phyloP scores from a whole-genome alignment of 2,329 filamentous ascomycete genomes.

The Myriosclerotinia curreyana region DNA sequence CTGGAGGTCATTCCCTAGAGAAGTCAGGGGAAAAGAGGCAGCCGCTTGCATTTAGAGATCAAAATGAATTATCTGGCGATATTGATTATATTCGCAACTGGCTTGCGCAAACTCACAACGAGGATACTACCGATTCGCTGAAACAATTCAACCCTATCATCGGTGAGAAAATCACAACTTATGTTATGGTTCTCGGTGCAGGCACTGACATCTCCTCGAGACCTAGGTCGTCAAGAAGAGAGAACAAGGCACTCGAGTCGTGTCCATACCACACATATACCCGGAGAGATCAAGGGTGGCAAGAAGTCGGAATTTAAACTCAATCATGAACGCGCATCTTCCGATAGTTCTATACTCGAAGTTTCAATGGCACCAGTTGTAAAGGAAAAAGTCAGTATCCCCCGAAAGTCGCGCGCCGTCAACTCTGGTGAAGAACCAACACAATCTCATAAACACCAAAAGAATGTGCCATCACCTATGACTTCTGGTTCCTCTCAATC shows the following conservation, averaged over 20 bases:
- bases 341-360: slow-evolving; percentile 34
- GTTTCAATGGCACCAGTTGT: slow-evolving; percentile 8
- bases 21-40: neutral
- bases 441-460: slow-evolving; percentile 22
- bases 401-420: neutral
- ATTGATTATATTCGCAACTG: slow-evolving; percentile 34
- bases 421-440: neutral
- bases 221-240: neutral
- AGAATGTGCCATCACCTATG: slow-evolving; percentile 13
- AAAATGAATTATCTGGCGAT: slow-evolving; percentile 26
- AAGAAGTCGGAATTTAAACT: neutral
- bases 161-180: neutral
- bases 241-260: neutral
- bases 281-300: neutral
- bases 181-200: neutral
- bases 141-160: neutral
- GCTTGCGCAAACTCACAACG: slow-evolving; percentile 32
- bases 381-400: neutral
- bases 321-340: slow-evolving; percentile 25
- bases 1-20: neutral
- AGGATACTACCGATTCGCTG: slow-evolving; percentile 14
- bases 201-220: neutral
- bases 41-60: neutral
- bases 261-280: neutral
- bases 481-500: slow-evolving; percentile 4